Evolutionary conservation across 2,329 filamentous ascomycete genomes (phyloP), one percentile per base, ranked within the genome.

Genomic region (Tympanopsis confertula): DNA sequence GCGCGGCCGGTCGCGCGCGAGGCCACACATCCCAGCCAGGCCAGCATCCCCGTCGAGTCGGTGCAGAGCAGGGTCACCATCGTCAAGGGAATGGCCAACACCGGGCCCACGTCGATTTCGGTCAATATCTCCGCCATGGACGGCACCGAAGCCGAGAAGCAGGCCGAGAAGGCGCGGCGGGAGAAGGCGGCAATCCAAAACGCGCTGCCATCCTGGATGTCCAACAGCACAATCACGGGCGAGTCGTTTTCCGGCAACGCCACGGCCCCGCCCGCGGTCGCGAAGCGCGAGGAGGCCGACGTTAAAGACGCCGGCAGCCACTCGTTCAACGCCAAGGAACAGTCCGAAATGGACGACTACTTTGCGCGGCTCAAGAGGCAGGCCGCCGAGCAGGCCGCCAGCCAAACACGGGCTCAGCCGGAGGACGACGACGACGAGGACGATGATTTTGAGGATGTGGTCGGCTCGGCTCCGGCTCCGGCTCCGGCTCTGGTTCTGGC

Each of bases 181-280:
- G 78, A 80, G 50, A 74, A 75, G 54, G 65, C 78, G 44, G 74
- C 77, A 2, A 64, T 68, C 46, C 77, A 84, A 50, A 86, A 86
- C 50, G 77, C 74, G 5, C 58, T 86, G 42, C 82, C 82, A 2
- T 61, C 68, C 5, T 86, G 82, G 78, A 82, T 85, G 59, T 74
- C 76, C 1, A 72, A 79, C 40, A 82, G 78, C 44, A 85, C 80
- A 2, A 71, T 85, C 35, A 76, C 68, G 4, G 74, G 75, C 37
- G 68, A 76, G 41, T 70, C 72, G n/a, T 82, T 74, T 53, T 36
- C 50, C 42, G 38, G 51, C 42, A 46, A 55, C 17, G 53, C 59
- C 19, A 64, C 63, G 33, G 50, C 55, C 20, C 50, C 50, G 5
- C 45, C 44, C n/a, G 44, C 50, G 13, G 37, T 39, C 10, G 37